Base-by-base conservation (phyloP, 768 basidiomycete species). In the Hysterangium stoloniferum region DNA sequence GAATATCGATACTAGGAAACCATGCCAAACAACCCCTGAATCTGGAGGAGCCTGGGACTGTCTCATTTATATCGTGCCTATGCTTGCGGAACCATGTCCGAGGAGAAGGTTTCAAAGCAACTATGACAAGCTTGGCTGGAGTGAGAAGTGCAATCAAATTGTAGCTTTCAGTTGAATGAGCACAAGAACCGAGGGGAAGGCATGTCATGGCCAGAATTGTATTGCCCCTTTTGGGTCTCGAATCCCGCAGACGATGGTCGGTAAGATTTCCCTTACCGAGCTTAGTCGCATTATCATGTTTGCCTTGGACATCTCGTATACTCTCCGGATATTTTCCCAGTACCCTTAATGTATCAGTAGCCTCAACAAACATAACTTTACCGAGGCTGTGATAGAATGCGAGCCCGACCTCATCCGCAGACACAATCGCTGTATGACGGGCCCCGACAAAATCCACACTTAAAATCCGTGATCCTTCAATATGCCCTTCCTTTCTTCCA, bases 381-480 rank as follows among this genome's bases (percentile, higher is more conserved):
- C 96, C 92, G 4, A 99, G 70, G 48, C 86, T 88, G 66, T 97
- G 94, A 62, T 90, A 96, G 66, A 99, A 99, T 0, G 92, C 89
- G 7, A 97, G 74, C 0, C 96, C 96, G 57, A 76, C 69, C 52
- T 95, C 88, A 62, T 98, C 96, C 2, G 90, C 87, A 4, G 85
- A 84, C 34, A 97, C 80, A 44, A 98, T 76, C 4, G 91, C 93
- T 2, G 96, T 98, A 59, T 96, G 95, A 34, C 95, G 76, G 17
- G 83, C 84, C 11, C 89, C 92, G 6, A 98, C 78, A 61, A 99
- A 99, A 25, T 79, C 83, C 36, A 99, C 68, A 60, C 73, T 84
- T 52, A 86, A 70, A 42, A 99, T 93, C 13, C 78, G 76, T 2
- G 88, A 85, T 9, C 86, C 86, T 20, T 71, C 64, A 15, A 97